A percentile compares a stretch with the other conserved stretches of the same genome.
Evolutionary conservation across 2,329 filamentous ascomycete species (phyloP).

Genomic region (Orbilia quercus): DNA sequence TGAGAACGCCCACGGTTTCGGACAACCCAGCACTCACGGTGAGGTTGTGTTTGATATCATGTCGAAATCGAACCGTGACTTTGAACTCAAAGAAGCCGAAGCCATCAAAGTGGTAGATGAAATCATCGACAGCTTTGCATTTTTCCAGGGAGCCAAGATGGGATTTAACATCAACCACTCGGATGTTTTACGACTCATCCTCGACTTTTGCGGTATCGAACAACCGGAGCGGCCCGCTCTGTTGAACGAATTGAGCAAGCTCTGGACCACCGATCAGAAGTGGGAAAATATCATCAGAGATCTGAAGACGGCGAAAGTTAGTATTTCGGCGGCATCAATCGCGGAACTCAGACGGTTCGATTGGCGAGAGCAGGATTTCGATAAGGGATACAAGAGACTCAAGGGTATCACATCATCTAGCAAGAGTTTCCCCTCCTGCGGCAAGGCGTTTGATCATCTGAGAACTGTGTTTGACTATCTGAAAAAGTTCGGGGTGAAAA

Average conservation of each 20-base stretch:
- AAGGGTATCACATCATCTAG: constrained; percentile 65
- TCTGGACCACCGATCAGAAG: constrained; percentile 66
- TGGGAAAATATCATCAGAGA: constrained; percentile 65
- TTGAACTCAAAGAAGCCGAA: constrained; percentile 91
- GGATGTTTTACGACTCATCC: constrained; percentile 71
- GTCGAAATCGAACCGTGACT: constrained; percentile 81
- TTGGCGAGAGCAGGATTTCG: constrained; percentile 79
- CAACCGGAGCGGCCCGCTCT: constrained; percentile 23
- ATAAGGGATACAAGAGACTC: constrained; percentile 76
- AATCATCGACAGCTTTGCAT: constrained; percentile 82
- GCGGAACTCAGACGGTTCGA: constrained; percentile 92
- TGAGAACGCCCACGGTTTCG: constrained; percentile 76
- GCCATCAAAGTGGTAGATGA: constrained; percentile 95
- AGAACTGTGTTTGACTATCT: constrained; percentile 81
- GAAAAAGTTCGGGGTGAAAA: constrained; percentile 77
- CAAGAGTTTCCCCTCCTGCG: constrained; percentile 40
- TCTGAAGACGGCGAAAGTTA: constrained; percentile 81
- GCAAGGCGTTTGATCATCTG: constrained; percentile 77
- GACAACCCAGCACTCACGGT: constrained; percentile 82
- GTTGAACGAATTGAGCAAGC: constrained; percentile 40
- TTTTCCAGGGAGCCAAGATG: constrained; percentile 76
- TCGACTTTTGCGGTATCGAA: constrained; percentile 49
- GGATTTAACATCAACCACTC: constrained; percentile 93
- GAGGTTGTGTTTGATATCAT: constrained; percentile 98
- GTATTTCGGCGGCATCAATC: constrained; percentile 86